Percentiles rank a stretch among this genome's conserved stretches.
Evolutionary conservation across 2,329 filamentous ascomycete genomes (phyloP).

Genomic region (Aspergillus niger): DNA sequence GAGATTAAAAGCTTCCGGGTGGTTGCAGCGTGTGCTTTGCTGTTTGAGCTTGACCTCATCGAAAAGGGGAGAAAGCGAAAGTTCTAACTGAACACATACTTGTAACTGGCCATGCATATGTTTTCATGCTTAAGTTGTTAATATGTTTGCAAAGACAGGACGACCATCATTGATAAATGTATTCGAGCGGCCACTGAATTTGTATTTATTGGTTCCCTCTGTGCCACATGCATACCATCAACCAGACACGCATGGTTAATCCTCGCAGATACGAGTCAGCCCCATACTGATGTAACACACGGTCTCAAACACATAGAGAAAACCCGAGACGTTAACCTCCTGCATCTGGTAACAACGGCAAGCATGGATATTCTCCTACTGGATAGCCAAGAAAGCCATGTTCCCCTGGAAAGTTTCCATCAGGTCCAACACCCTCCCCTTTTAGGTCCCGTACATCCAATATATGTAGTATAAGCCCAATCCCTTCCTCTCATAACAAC

Average conservation of each 20-base stretch:
- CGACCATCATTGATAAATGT: too few species aligned
- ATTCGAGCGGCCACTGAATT: neutral
- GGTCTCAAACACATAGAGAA: neutral
- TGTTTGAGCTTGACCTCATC: slow-evolving; percentile 19
- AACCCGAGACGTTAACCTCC: neutral
- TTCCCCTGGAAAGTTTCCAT: too few species aligned
- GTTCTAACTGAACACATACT: neutral
- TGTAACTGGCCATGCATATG: too few species aligned
- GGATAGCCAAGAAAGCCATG: too few species aligned
- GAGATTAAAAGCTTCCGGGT: slow-evolving; percentile 21
- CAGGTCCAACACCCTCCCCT: too few species aligned
- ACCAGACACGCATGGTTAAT: neutral
- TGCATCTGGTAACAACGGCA: neutral
- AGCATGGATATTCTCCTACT: neutral
- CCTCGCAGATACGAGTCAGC: neutral
- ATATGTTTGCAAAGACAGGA: too few species aligned
- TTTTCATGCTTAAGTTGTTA: too few species aligned
- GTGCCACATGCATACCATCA: neutral
- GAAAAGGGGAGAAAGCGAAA: slow-evolving; percentile 5
- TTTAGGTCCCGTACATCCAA: neutral
- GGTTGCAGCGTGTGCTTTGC: slow-evolving; percentile 20
- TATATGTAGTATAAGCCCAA: too few species aligned
- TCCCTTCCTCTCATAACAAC: too few species aligned
- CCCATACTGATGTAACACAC: neutral
- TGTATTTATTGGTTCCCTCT: neutral